phyloP scores from a whole-genome alignment of 306 rosid species.

The Vicia faba region DNA sequence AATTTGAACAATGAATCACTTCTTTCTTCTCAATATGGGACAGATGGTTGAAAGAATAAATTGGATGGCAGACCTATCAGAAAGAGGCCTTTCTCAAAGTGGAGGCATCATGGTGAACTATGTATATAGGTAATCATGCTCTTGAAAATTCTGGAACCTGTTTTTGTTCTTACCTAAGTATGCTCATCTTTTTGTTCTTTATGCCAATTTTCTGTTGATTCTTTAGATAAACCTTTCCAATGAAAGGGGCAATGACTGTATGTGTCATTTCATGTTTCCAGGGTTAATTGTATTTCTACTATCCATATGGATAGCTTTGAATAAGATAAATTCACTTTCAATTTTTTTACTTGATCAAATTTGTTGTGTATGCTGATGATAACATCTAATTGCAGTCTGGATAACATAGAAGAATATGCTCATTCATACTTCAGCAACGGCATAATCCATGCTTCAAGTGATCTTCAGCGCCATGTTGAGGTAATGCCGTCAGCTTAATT shows the following conservation, averaged over 20 bases:
- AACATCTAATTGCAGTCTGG: conserved; percentile 61
- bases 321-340: conserved; percentile 8
- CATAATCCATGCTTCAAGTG: conserved; percentile 62
- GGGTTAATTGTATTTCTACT: conserved; percentile 14
- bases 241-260: conserved; percentile 6
- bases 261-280: conserved; percentile 26
- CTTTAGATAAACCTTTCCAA: conserved; percentile 20
- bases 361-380: conserved; percentile 24
- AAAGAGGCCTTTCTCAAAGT: conserved; percentile 80
- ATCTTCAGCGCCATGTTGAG: conserved; percentile 52
- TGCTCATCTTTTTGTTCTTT: conserved; percentile 8
- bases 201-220: conserved; percentile 28
- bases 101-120: conserved; percentile 96
- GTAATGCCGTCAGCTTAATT: conserved; percentile 42
- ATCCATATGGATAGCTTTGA: conserved; percentile 26
- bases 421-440: conserved; percentile 81
- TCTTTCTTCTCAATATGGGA: conserved; percentile 42
- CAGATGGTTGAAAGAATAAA: conserved; percentile 88
- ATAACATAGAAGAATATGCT: conserved; percentile 77
- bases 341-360: conserved; percentile 29
- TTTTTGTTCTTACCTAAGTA: conserved; percentile 7
- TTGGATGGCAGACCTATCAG: conserved; percentile 93
- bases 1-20: conserved; percentile 28
- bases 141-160: conserved; percentile 26
- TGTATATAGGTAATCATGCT: conserved; percentile 67